Percentiles rank a stretch among this genome's conserved stretches.
phyloP scores from a whole-genome alignment of 768 basidiomycete genomes.

The Lactifluus rugatus region DNA sequence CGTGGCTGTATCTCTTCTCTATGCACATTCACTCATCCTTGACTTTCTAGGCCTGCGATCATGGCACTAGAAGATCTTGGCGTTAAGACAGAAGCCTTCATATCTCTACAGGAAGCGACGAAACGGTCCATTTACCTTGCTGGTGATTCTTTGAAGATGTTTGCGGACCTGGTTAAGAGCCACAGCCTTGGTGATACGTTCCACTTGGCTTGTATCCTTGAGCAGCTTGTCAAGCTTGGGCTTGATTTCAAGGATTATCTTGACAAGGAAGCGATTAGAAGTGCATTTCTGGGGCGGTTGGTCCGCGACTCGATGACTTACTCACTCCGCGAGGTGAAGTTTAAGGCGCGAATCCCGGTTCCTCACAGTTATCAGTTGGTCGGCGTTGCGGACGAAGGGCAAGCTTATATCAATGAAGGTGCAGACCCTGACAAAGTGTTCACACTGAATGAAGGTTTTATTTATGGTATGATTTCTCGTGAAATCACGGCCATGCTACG shows the following conservation, averaged over 20 bases:
- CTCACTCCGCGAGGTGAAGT: slow-evolving; percentile 64
- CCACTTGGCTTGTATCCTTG: slow-evolving; percentile 41
- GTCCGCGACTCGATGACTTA: slow-evolving; percentile 52
- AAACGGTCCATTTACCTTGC: slow-evolving; percentile 50
- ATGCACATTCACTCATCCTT: not conserved
- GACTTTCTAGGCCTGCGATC: slow-evolving; percentile 46
- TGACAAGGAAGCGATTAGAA: slow-evolving; percentile 33
- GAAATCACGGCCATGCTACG: too few relatives aligned
- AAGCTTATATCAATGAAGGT: slow-evolving; percentile 11
- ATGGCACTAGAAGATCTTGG: slow-evolving; percentile 74
- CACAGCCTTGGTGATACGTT: slow-evolving; percentile 41
- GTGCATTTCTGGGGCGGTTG: slow-evolving; percentile 47
- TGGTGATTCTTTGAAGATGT: slow-evolving; percentile 43
- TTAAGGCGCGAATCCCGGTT: slow-evolving; percentile 62
- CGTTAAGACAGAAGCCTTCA: slow-evolving; percentile 47
- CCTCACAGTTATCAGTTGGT: slow-evolving; percentile 60
- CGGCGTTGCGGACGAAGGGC: slow-evolving; percentile 74
- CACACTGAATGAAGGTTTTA: slow-evolving; percentile 3
- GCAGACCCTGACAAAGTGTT: not conserved
- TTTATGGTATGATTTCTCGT: slow-evolving; percentile 10
- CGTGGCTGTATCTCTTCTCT: not conserved
- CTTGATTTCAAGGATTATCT: slow-evolving; percentile 37
- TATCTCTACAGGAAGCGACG: slow-evolving; percentile 49
- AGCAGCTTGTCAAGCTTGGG: slow-evolving; percentile 36
- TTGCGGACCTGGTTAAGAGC: slow-evolving; percentile 37